Conservation (phyloP, 305 asterid genomes). For the Fraxinus sp. region DNA sequence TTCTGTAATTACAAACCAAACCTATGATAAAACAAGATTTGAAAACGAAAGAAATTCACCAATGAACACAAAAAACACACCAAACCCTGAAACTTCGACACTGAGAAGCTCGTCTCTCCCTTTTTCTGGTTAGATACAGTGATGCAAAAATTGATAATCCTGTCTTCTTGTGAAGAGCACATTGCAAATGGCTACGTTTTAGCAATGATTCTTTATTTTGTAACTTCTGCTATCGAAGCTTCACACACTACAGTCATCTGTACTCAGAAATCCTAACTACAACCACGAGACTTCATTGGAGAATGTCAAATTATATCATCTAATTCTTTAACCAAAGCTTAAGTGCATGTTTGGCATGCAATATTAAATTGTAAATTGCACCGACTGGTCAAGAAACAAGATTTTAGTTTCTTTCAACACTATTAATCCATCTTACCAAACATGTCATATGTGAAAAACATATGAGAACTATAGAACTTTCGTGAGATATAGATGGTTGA, state of each 20-base stretch:
- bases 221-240: constrained; percentile 23
- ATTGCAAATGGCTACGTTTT: constrained; percentile 13
- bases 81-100: constrained; percentile 19
- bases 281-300: constrained; percentile 11
- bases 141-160: background rate
- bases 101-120: constrained; percentile 18
- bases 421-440: background rate
- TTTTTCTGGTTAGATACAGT: constrained; percentile 25
- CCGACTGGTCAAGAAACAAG: background rate
- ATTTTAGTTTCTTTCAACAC: background rate
- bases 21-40: constrained; percentile 33
- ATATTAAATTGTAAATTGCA: background rate
- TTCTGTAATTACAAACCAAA: constrained; percentile 34
- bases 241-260: constrained; percentile 20
- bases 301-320: background rate
- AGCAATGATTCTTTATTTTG: constrained; percentile 28
- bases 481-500: background rate
- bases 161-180: constrained; percentile 9
- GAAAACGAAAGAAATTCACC: constrained; percentile 6
- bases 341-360: background rate
- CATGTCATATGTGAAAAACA: background rate
- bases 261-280: constrained; percentile 24
- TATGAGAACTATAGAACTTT: constrained; percentile 4
- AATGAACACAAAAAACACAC: constrained; percentile 28
- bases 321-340: constrained; percentile 4